Evolutionary conservation across 1,284 basidiomycete species (phyloP), one percentile per base, ranked within the genome.

Genomic region (Microbotryum lychnidis-dioicae): DNA sequence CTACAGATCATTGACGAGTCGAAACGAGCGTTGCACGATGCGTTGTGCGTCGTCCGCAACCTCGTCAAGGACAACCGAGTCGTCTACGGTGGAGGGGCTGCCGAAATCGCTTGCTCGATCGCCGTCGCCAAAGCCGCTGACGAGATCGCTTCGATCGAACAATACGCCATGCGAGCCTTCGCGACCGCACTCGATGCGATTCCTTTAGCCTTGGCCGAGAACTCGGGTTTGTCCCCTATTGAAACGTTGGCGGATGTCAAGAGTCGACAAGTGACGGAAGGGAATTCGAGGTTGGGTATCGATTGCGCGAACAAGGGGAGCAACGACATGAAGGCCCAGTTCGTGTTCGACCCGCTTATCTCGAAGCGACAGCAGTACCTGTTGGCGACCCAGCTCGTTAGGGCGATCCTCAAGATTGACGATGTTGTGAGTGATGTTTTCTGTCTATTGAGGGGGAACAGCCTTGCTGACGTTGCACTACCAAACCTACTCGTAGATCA

Each of bases 81-180:
- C 45, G 94, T 98, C 1, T 98, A 97, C 74, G 94, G 94, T 67
- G 94, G 94, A 62, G 94, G 96, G 59, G 91, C 96, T 2, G 93
- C 94, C 8, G 94, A 98, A 76, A 97, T 98, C 73, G 92, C 89
- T 71, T 93, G 88, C 67, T 86, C 91, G 29, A 83, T 98, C 60
- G 92, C 94, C 25, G 93, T 99, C 4, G 80, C 87, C 59, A 89
- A 91, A 75, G 91, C 89, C 55, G 94, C 94, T 20, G 96, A 99
- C 75, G 86, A 94, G 87, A 97, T 96, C 71, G 87, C 94, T 2
- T 83, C 90, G 10, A 94, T 99, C 72, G 94, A 99, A 77, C 94
- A 99, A 80, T 99, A 99, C 74, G 94, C 94, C 1, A 97, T 98
- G 93, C 87, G 94, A 50, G 93, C 94, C 20, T 99, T 97, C 74